Conservation (phyloP, 306 rosid genomes). For the Citrullus amarus region DNA sequence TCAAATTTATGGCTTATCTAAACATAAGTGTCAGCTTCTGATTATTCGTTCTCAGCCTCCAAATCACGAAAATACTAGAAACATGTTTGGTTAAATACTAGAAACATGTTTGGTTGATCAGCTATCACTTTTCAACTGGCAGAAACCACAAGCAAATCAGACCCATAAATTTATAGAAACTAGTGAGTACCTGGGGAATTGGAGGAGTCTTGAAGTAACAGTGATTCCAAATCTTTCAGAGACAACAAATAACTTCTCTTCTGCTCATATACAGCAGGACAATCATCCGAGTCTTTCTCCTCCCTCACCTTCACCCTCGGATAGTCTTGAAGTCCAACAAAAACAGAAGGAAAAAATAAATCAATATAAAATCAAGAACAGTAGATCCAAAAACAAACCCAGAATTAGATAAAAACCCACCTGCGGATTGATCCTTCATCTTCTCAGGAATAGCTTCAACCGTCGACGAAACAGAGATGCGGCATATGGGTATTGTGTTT, state of each 20-base stretch:
- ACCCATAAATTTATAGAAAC: not conserved
- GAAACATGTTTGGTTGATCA: not conserved
- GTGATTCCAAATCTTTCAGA: conserved; percentile 12
- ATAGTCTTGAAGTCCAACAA: conserved; percentile 3
- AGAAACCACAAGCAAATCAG: not conserved
- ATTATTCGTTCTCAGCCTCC: not conserved
- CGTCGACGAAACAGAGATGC: not conserved
- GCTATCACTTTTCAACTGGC: not conserved
- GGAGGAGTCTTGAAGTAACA: conserved; percentile 3
- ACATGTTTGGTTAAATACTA: not conserved
- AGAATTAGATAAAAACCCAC: conserved; percentile 2
- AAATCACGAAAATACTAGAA: not conserved
- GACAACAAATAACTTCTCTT: conserved; percentile 13
- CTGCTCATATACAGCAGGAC: not conserved
- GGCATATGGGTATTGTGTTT: conserved; percentile 1
- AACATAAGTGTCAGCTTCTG: not conserved
- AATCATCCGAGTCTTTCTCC: conserved; percentile 18
- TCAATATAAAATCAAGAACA: not conserved
- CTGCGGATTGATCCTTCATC: not conserved
- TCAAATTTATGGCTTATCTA: not conserved
- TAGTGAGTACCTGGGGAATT: conserved; percentile 15
- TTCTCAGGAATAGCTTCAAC: not conserved
- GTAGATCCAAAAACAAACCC: not conserved
- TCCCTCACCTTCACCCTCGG: conserved; percentile 17
- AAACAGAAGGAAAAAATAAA: conserved; percentile 5